Evolutionary conservation across 73 alveolate species (phyloP), one percentile per base, ranked within the genome.

Genomic region (Blepharisma stoltei): DNA sequence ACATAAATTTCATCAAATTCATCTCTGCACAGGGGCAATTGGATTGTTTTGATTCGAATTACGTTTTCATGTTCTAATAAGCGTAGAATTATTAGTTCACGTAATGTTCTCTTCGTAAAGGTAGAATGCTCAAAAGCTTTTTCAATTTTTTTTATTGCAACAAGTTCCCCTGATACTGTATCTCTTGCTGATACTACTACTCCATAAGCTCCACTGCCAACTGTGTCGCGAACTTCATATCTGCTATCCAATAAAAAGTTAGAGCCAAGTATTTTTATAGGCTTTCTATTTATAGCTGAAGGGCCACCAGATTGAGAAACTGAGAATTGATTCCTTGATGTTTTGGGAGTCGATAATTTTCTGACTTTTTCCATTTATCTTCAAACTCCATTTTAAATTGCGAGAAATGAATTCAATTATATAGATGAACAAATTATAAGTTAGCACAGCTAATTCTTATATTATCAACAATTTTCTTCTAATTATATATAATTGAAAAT

Each of bases 91-190:
- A 87, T 78, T 8, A 92, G 86, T 67, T 89, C 96, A 55, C 98
- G 66, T 38, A 92, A 81, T 6, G 98, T 92, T 68, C 98, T 47
- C 82, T 89, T 83, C 6, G 95, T 69, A 80, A 92, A 92, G 23
- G 92, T 76, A 44, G 80, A 81, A 71, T 92, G 96, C 81, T 92
- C 98, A 65, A 92, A 92, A 49, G 98, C 98, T 60, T 87, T 87
- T 54, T 89, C 98, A 45, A 92, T 92, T 73, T 92, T 92, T 71
- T 92, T 92, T 6, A 91, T 89, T 45, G 90, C 90, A 5, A 91
- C 94, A 11, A 14, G 38, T 8, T 88, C 95, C 50, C 45, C 23
- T 23, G 83, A 44, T 44, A 76, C 70, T 7, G 86, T 68, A 41
- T 85, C 90, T 69, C 79, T 50, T 0, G 90, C 90, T 55, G 90